Evolutionary conservation across 2,329 filamentous ascomycete species (phyloP).

Genomic region (Fusarium buharicum): DNA sequence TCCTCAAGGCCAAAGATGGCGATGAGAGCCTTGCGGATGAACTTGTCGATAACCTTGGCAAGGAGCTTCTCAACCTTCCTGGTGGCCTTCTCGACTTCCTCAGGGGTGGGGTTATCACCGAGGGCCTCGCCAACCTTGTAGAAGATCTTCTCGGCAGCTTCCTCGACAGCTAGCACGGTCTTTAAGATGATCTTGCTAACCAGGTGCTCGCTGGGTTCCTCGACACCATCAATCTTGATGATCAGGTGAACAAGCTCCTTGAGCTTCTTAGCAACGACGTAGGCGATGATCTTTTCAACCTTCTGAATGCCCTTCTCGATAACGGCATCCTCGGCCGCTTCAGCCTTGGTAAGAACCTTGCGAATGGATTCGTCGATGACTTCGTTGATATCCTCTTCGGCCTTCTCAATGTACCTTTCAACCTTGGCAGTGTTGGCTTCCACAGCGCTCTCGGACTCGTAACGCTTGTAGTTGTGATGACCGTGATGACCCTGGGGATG

Average conservation of each 20-base stretch:
- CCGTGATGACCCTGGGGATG: not conserved
- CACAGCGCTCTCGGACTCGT: not conserved
- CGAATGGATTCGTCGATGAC: conserved; percentile 12
- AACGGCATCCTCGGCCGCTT: not conserved
- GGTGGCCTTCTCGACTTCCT: conserved; percentile 1
- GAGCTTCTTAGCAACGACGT: conserved; percentile 13
- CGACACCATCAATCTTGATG: conserved; percentile 10
- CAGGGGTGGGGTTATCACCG: conserved; percentile 2
- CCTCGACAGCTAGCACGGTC: conserved; percentile 2
- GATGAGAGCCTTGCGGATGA: conserved; percentile 20
- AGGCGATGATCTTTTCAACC: conserved; percentile 15
- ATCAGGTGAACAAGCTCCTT: conserved; percentile 6
- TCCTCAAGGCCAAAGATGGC: conserved; percentile 10
- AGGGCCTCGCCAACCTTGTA: conserved; percentile 7
- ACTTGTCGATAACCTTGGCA: conserved; percentile 15
- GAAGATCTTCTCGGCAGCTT: conserved; percentile 15
- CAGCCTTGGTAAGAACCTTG: not conserved
- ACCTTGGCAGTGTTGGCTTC: conserved; percentile 20
- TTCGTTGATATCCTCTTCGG: conserved; percentile 9
- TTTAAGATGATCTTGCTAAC: conserved; percentile 1
- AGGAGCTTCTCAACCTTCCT: conserved; percentile 18
- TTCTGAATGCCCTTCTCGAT: conserved; percentile 7
- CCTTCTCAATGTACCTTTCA: conserved; percentile 6
- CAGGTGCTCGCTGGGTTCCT: not conserved
- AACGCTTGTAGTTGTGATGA: conserved; percentile 14